A percentile compares a stretch with the other conserved stretches of the same genome.
These are phyloP conservation scores for Galeopsis tetrahit DNA, from an alignment of 257 asterid genomes.

Conservation along the genomic window DNA sequence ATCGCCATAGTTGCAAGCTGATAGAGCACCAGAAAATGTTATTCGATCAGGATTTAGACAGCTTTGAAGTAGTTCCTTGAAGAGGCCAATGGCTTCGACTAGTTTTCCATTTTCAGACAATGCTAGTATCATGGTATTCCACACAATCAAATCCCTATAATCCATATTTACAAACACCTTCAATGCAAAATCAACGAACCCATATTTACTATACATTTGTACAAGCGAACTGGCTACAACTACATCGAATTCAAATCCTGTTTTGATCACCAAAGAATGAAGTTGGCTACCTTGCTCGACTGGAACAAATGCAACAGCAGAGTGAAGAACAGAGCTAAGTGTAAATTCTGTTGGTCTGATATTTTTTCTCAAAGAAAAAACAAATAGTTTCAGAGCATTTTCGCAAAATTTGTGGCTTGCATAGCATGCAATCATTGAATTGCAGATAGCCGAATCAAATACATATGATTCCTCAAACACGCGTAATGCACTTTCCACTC, in stretches of 20 bases:
- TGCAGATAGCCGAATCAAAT: constrained; percentile 55
- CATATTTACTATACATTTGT: constrained; percentile 56
- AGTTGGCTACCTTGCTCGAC: constrained; percentile 60
- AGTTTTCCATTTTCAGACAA: constrained; percentile 58
- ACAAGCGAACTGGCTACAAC: constrained; percentile 67
- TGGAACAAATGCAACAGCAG: constrained; percentile 48
- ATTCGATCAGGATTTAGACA: constrained; percentile 57
- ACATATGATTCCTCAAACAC: constrained; percentile 47
- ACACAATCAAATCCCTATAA: constrained; percentile 64
- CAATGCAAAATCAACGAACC: constrained; percentile 48
- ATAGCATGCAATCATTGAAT: constrained; percentile 71
- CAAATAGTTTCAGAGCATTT: constrained; percentile 53
- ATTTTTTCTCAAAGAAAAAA: constrained; percentile 43
- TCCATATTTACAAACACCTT: constrained; percentile 43
- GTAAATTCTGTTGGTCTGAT: constrained; percentile 67
- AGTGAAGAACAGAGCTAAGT: constrained; percentile 56
- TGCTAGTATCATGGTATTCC: constrained; percentile 63
- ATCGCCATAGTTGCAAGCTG: constrained; percentile 62
- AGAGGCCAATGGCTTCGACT: constrained; percentile 51
- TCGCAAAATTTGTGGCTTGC: constrained; percentile 50
- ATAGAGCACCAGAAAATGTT: constrained; percentile 55
- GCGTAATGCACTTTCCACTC: constrained; percentile 48
- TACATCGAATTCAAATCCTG: constrained; percentile 59
- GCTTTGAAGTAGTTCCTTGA: constrained; percentile 46
- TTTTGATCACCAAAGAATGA: constrained; percentile 64